Conservation (phyloP, 352 stramenopile species). For the Globisporangium viniferum region DNA sequence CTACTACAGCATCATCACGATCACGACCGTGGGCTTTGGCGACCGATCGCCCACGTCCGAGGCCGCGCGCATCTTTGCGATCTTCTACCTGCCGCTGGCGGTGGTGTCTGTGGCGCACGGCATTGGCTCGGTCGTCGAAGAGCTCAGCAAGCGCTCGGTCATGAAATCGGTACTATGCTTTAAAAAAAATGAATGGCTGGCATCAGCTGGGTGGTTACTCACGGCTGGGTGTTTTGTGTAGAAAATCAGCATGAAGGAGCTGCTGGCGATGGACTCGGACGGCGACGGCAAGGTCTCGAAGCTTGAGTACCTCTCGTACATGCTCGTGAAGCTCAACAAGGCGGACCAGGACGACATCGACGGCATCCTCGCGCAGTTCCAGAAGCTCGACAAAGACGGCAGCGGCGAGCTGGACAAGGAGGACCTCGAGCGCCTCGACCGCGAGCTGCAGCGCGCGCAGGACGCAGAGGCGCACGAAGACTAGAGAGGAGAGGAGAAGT, state of each 20-base stretch:
- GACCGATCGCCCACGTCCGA: slow-evolving; percentile 68
- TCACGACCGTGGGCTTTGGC: slow-evolving; percentile 89
- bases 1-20: slow-evolving; percentile 90
- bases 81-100: slow-evolving; percentile 79
- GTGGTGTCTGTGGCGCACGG: slow-evolving; percentile 64
- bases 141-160: slow-evolving; percentile 48
- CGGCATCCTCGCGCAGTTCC: slow-evolving; percentile 60
- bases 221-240: not conserved
- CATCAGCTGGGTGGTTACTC: not conserved
- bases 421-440: slow-evolving; percentile 58
- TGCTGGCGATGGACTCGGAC: slow-evolving; percentile 64
- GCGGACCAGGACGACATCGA: slow-evolving; percentile 62
- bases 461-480: slow-evolving; percentile 10
- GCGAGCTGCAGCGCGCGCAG: slow-evolving; percentile 43
- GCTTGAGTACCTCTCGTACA: slow-evolving; percentile 68
- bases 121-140: slow-evolving; percentile 66
- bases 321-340: slow-evolving; percentile 76
- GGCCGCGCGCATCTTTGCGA: slow-evolving; percentile 65
- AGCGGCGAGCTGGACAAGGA: slow-evolving; percentile 69
- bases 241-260: slow-evolving; percentile 76
- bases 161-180: slow-evolving; percentile 35
- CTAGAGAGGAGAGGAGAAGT: not conserved
- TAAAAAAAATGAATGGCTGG: not conserved
- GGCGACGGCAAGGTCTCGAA: slow-evolving; percentile 66
- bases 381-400: slow-evolving; percentile 61